These are phyloP conservation scores for Cardamine resedifolia DNA, from an alignment of 345 rosid species.

Conservation along the genomic window DNA sequence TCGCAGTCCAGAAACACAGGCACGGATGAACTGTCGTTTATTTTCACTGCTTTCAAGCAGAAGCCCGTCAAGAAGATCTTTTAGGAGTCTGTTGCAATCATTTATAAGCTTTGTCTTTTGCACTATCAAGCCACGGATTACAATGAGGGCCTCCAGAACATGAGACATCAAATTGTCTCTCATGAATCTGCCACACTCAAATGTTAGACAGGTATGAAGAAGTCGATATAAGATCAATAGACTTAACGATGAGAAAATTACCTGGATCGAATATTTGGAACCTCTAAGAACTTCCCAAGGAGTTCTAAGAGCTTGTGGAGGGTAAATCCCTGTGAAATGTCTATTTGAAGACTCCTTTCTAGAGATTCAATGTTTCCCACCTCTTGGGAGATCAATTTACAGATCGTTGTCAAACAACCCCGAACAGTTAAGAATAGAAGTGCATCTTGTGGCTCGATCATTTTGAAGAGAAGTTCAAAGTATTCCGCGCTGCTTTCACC, in stretches of 20 bases:
- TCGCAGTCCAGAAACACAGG: slow-evolving; percentile 89
- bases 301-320: slow-evolving; percentile 97
- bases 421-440: slow-evolving; percentile 90
- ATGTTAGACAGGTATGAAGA: slow-evolving; percentile 29
- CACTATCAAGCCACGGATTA: slow-evolving; percentile 89
- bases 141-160: slow-evolving; percentile 93
- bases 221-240: slow-evolving; percentile 20
- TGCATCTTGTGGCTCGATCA: slow-evolving; percentile 89
- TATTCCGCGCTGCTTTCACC: slow-evolving; percentile 97
- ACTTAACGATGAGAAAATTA: slow-evolving; percentile 32
- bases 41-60: slow-evolving; percentile 97
- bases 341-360: slow-evolving; percentile 92
- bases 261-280: slow-evolving; percentile 91
- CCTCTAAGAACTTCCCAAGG: slow-evolving; percentile 90
- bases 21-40: slow-evolving; percentile 84
- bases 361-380: slow-evolving; percentile 84
- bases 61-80: slow-evolving; percentile 92
- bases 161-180: slow-evolving; percentile 80
- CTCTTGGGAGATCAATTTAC: slow-evolving; percentile 84
- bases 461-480: slow-evolving; percentile 89
- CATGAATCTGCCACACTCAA: slow-evolving; percentile 70
- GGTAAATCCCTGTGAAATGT: slow-evolving; percentile 96
- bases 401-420: slow-evolving; percentile 77
- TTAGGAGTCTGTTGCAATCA: slow-evolving; percentile 89
- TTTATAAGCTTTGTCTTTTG: slow-evolving; percentile 97